Evolutionary conservation across 1,284 basidiomycete species (phyloP).

Genomic region (Sporisorium scitamineum): DNA sequence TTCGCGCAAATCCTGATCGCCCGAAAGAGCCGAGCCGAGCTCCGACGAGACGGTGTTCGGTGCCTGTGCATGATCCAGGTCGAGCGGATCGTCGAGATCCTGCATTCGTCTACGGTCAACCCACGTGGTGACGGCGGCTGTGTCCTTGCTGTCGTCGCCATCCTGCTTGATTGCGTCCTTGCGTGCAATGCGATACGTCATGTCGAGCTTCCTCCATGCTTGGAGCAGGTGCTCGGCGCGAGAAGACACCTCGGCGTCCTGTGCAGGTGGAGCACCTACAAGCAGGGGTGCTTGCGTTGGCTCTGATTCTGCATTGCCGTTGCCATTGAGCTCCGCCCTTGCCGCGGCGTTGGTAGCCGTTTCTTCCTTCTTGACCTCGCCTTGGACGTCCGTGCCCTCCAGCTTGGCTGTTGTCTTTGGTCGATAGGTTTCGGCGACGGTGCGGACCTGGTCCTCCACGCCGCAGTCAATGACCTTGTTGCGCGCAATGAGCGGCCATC

Average conservation of each 20-base stretch:
- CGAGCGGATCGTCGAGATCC: constrained; percentile 45
- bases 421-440: constrained; percentile 42
- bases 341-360: not conserved
- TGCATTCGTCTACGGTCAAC: constrained; percentile 42
- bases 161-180: constrained; percentile 72
- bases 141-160: constrained; percentile 39
- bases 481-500: constrained; percentile 85
- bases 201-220: constrained; percentile 80
- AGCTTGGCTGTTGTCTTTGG: constrained; percentile 24
- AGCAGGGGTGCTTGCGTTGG: not conserved
- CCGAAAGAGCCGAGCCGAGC: constrained; percentile 36
- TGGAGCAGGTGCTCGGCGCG: constrained; percentile 75
- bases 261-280: constrained; percentile 26
- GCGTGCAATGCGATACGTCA: constrained; percentile 80
- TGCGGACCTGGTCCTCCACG: constrained; percentile 66
- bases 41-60: constrained; percentile 55
- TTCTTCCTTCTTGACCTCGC: constrained; percentile 14
- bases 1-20: constrained; percentile 33
- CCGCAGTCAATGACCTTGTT: constrained; percentile 88
- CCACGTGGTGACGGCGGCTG: constrained; percentile 21
- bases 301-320: constrained; percentile 6
- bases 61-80: constrained; percentile 53
- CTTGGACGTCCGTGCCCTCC: constrained; percentile 67
- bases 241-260: constrained; percentile 30
- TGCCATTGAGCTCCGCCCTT: not conserved